Percentiles rank a stretch among this genome's conserved stretches.
phyloP scores from a whole-genome alignment of 768 basidiomycete genomes.

The Xerocomellus amylosporus region DNA sequence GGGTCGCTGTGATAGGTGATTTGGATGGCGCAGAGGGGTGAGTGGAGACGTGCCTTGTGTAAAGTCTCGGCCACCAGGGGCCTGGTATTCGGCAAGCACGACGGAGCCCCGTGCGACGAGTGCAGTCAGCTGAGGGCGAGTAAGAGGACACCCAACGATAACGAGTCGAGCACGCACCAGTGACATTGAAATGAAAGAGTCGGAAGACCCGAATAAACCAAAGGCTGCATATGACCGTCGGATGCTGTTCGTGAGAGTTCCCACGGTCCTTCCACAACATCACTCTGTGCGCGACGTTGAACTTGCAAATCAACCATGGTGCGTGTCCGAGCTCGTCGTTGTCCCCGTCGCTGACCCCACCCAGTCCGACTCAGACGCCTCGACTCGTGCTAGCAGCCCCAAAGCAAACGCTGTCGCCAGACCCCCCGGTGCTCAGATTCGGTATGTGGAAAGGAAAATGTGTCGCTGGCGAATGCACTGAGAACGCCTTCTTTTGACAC shows the following conservation, averaged over 20 bases:
- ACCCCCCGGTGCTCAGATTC: conserved; percentile 78
- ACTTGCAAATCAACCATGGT: conserved; percentile 31
- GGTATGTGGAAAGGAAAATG: conserved; percentile 50
- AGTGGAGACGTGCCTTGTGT: conserved; percentile 61
- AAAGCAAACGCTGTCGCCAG: conserved; percentile 54
- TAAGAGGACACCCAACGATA: not conserved
- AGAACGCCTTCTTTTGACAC: not conserved
- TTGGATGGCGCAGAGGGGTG: not conserved
- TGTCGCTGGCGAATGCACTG: not conserved
- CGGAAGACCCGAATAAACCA: too few relatives aligned
- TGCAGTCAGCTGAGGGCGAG: conserved; percentile 65
- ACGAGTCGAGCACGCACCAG: conserved; percentile 17
- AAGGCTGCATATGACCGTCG: not conserved
- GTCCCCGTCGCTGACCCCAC: not conserved
- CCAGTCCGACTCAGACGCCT: conserved; percentile 82
- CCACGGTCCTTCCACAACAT: conserved; percentile 27
- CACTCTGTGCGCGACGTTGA: conserved; percentile 5
- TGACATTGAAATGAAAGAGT: conserved; percentile 23
- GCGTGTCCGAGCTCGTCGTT: conserved; percentile 8
- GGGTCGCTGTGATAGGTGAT: conserved; percentile 53
- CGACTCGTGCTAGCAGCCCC: conserved; percentile 42
- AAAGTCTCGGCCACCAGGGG: conserved; percentile 73
- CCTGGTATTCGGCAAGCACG: conserved; percentile 86
- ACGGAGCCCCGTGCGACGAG: conserved; percentile 74
- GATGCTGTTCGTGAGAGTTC: conserved; percentile 10